Evolutionary conservation across 2,329 filamentous ascomycete species (phyloP).

Genomic region (Paecilomyces fulvus): DNA sequence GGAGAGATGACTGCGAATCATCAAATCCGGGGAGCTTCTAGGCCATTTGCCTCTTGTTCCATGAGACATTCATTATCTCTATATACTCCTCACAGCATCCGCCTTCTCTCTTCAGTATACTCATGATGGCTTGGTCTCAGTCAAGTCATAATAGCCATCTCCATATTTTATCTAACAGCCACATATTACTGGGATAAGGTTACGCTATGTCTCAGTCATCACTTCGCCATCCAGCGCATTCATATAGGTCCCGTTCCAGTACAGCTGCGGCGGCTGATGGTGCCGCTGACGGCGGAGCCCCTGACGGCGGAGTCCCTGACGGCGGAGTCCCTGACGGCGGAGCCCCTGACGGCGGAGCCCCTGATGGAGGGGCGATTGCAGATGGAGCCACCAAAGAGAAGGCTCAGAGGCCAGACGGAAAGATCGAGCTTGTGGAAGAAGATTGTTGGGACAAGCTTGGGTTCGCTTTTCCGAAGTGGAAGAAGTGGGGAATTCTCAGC

Average conservation of each 20-base stretch:
- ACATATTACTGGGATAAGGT: background rate
- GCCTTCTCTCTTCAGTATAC: constrained; percentile 9
- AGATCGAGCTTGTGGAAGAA: constrained; percentile 38
- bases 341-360: background rate
- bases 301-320: background rate
- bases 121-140: background rate
- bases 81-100: background rate
- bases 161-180: background rate
- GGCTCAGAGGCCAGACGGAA: constrained; percentile 13
- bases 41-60: background rate
- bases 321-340: background rate
- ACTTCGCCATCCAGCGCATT: background rate
- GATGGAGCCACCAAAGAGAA: constrained; percentile 3
- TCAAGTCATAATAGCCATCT: background rate
- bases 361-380: background rate
- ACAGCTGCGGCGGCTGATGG: background rate
- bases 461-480: constrained; percentile 51
- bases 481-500: constrained; percentile 61
- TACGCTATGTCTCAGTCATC: background rate
- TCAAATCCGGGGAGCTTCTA: background rate
- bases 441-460: constrained; percentile 60
- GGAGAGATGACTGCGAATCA: background rate
- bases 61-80: background rate
- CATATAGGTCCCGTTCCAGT: background rate
- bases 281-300: constrained; percentile 1